These are phyloP conservation scores for Trichoderma sp. DNA, from an alignment of 2,329 filamentous ascomycete species.

Conservation along the genomic window DNA sequence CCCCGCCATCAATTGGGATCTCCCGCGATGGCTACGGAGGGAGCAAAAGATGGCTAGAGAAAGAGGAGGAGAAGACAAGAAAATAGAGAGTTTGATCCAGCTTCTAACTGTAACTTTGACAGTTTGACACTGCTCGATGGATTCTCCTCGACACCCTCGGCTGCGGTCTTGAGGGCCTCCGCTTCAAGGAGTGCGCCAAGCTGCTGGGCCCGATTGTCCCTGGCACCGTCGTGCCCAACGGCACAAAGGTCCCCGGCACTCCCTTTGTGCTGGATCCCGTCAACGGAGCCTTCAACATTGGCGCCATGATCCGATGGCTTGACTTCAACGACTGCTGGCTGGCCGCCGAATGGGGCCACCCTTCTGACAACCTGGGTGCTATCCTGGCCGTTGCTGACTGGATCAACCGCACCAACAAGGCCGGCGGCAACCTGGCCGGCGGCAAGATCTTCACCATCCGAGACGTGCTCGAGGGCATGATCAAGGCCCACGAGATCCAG, in stretches of 20 bases:
- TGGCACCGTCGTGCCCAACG: constrained; percentile 88
- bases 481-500: constrained; percentile 99
- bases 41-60: neutral
- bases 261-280: constrained; percentile 93
- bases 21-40: neutral
- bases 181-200: constrained; percentile 95
- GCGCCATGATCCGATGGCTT: constrained; percentile 97
- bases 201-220: constrained; percentile 88
- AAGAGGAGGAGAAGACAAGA: neutral
- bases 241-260: constrained; percentile 86
- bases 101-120: neutral
- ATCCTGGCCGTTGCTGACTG: constrained; percentile 97
- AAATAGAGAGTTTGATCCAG: neutral
- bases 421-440: constrained; percentile 74
- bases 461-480: constrained; percentile 94
- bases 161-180: constrained; percentile 91
- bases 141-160: constrained; percentile 96
- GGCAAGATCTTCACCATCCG: constrained; percentile 85
- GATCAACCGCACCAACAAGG: constrained; percentile 86
- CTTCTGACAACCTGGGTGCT: constrained; percentile 95
- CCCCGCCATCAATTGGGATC: constrained; percentile 1
- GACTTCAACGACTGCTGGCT: constrained; percentile 99
- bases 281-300: constrained; percentile 97
- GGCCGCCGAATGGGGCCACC: constrained; percentile 97
- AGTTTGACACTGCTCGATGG: constrained; percentile 95